Conservation (phyloP, 2,329 filamentous ascomycete species). For the Albifimbria verrucaria region DNA sequence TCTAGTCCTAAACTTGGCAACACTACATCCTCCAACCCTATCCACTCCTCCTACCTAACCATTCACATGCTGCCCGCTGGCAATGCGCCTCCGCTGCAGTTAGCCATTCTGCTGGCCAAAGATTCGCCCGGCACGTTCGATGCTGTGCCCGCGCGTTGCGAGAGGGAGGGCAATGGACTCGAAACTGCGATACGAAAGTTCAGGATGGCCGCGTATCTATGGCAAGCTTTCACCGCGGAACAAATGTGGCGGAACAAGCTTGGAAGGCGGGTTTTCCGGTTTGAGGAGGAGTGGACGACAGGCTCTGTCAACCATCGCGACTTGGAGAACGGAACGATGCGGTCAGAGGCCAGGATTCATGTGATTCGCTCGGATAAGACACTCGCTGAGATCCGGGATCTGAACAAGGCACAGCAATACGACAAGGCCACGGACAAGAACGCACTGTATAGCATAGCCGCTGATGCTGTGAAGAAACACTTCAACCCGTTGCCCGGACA, state of each 20-base stretch:
- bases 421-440: conserved; percentile 64
- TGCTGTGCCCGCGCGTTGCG: conserved; percentile 68
- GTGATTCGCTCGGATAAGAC: conserved; percentile 81
- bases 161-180: conserved; percentile 78
- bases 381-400: conserved; percentile 74
- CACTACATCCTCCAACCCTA: conserved; percentile 56
- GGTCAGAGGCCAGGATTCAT: conserved; percentile 88
- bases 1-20: conserved; percentile 75
- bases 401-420: conserved; percentile 77
- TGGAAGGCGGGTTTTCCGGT: conserved; percentile 80
- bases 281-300: conserved; percentile 92
- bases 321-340: conserved; percentile 66
- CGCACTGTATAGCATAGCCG: conserved; percentile 73
- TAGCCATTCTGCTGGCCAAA: conserved; percentile 82
- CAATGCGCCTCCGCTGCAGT: conserved; percentile 77
- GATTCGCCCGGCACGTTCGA: conserved; percentile 88
- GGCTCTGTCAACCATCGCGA: conserved; percentile 79
- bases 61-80: conserved; percentile 83
- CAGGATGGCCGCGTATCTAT: conserved; percentile 90
- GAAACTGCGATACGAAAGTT: conserved; percentile 85
- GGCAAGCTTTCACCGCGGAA: conserved; percentile 96
- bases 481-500: conserved; percentile 74
- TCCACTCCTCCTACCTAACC: conserved; percentile 76
- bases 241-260: conserved; percentile 92
- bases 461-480: conserved; percentile 72